These are phyloP conservation scores for Polytrichum commune DNA, from an alignment of 225 moss, liverwort and hornwort genomes.

Conservation along the genomic window DNA sequence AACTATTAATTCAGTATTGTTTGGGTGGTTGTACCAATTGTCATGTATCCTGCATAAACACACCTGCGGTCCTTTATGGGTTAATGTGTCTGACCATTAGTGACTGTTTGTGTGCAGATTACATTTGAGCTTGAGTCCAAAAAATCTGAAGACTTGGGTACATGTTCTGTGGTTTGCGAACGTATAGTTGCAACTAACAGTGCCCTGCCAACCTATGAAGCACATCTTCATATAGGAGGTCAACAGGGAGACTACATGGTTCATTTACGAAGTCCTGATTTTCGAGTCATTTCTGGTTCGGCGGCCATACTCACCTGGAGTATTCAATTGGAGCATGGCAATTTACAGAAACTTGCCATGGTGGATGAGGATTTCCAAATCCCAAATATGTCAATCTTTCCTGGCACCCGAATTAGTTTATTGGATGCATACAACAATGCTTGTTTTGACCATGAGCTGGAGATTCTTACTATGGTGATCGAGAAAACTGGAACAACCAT, in stretches of 20 bases:
- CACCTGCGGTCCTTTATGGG: neutral
- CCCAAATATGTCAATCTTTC: conserved; percentile 11
- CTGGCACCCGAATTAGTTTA: conserved; percentile 9
- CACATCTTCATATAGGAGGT: conserved; percentile 21
- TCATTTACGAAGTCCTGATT: neutral
- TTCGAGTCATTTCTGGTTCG: conserved; percentile 20
- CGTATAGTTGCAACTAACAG: conserved; percentile 5
- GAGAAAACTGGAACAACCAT: conserved; percentile 6
- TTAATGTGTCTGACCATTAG: too few relatives aligned
- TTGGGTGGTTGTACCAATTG: neutral
- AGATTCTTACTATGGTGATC: conserved; percentile 16
- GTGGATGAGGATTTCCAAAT: conserved; percentile 1
- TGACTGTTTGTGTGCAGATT: conserved; percentile 16
- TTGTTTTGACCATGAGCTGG: conserved; percentile 18
- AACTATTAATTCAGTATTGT: neutral
- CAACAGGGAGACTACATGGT: conserved; percentile 15
- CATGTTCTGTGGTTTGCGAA: neutral
- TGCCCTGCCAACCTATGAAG: conserved; percentile 13
- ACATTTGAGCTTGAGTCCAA: conserved; percentile 11
- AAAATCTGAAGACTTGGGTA: neutral
- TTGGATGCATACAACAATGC: conserved; percentile 14
- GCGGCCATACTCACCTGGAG: conserved; percentile 27
- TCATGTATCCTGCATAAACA: too few relatives aligned
- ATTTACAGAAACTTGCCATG: conserved; percentile 7
- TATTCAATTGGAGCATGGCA: conserved; percentile 25